Base-by-base conservation (phyloP, 1,284 basidiomycete genomes). In the Ceratobasidium papillatum region DNA sequence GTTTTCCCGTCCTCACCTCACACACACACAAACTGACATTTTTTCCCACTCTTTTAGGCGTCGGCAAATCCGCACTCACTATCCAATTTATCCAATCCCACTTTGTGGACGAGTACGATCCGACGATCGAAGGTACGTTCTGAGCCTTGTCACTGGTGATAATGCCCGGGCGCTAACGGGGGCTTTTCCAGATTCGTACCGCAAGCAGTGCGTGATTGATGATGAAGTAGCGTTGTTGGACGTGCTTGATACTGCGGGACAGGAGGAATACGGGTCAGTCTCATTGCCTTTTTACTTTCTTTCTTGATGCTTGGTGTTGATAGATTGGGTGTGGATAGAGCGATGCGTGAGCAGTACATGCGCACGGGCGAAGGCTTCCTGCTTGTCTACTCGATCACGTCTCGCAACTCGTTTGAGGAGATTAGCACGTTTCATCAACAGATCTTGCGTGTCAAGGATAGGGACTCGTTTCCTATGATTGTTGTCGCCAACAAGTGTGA, bases 401-500 rank as follows among this genome's bases (percentile, higher is more conserved):
- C 96, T 56, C 91, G 97, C 78, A 96, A 95, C 84, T 98, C 96
- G 56, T 99, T 99, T 81, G 96, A 99, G 83, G 95, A 96, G 87
- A 97, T 98, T 80, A 93, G 90, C 83, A 96, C 94, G 0, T 99
- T 99, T 89, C 95, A 99, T 82, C 96, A 98, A 83, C 97, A 99
- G 83, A 99, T 98, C 78, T 87, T 98, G 74, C 90, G 95, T 69
- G 93, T 99, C 78, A 99, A 99, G 86, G 98, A 99, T 84, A 94
- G 95, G 83, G 98, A 99, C 84, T 91, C 91, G 63, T 98, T 99
- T 88, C 98, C 98, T 30, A 95, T 99, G 78, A 94, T 99, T 77
- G 93, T 99, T 65, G 95, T 99, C 8, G 98, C 96, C 43, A 99
- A 99, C 88, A 99, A 99, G 86, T 98, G 95, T 81, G 98, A 99